Base-by-base conservation (phyloP, 2,329 filamentous ascomycete species). In the Ascochyta fabae region DNA sequence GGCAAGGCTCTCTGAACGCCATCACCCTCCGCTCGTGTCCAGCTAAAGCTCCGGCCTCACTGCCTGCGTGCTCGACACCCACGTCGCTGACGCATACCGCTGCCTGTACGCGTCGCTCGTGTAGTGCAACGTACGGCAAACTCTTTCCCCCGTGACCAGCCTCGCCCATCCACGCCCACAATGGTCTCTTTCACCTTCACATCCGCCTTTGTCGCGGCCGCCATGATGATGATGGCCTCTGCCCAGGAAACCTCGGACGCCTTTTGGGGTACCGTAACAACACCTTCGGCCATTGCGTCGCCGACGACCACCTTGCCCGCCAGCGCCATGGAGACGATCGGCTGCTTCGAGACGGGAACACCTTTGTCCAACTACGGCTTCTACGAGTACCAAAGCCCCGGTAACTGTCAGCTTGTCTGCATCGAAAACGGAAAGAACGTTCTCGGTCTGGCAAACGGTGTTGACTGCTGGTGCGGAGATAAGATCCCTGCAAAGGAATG, bases 391-490 rank as follows among this genome's bases (percentile, higher is more conserved):
- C 84, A 86, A 65, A 83, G 80, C 59, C 73, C 75, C 27, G 84
- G 85, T 48, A 81, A 81, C 61, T 88, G 86, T 63, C 80, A 84
- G 60, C 64, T 74, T 19, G 72, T 78, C 59, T 88, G 86, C 69
- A 66, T 78, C 23, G 66, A 75, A 3, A 68, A 75, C 0, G 67
- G 79, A 7, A 80, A 83, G 33, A 63, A 81, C 1, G 88, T 92
- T 7, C 85, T 88, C 66, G 91, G 82, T 29, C 77, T 90, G 40
- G 84, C 82, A 7, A 81, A 82, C 16, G 84, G 84, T 15, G 79
- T 81, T 16, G 76, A 85, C 60, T 96, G 92, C 77, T 90, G 81
- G 68, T 96, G 92, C 68, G 92, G 92, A 56, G 78, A 86, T 60
- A 75, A 81, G 55, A 82, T 93, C 43, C 92, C 92, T 0, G 80